A percentile compares a stretch with the other conserved stretches of the same genome.
Conservation (phyloP, 148 eudicot species). For the Dianthus caryophyllus region DNA sequence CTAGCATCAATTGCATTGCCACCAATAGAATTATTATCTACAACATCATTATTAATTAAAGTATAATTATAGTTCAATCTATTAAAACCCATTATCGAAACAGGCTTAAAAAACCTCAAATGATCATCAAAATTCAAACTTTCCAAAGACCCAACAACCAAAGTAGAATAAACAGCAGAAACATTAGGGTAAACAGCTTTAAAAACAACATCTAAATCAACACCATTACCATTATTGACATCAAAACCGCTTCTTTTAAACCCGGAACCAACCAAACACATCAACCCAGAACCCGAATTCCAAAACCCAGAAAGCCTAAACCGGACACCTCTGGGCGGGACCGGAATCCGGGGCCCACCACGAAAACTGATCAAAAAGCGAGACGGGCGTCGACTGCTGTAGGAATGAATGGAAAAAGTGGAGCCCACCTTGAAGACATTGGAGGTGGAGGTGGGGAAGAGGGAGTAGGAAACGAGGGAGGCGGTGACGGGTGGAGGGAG, state of each 20-base stretch:
- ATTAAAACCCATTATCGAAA: slow-evolving; percentile 55
- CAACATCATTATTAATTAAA: slow-evolving; percentile 36
- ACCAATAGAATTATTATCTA: not conserved
- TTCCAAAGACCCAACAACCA: slow-evolving; percentile 61
- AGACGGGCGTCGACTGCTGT: not conserved
- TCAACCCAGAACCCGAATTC: slow-evolving; percentile 47
- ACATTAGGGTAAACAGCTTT: slow-evolving; percentile 56
- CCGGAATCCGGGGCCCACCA: slow-evolving; percentile 37
- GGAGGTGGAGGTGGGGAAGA: slow-evolving; percentile 32
- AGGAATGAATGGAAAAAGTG: slow-evolving; percentile 1
- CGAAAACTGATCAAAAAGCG: slow-evolving; percentile 41
- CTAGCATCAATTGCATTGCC: slow-evolving; percentile 15
- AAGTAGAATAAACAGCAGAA: slow-evolving; percentile 41
- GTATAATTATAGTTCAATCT: slow-evolving; percentile 48
- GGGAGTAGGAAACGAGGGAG: slow-evolving; percentile 23
- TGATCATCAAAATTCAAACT: slow-evolving; percentile 31
- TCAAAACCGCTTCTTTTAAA: not conserved
- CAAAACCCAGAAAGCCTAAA: slow-evolving; percentile 59
- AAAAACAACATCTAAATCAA: slow-evolving; percentile 36
- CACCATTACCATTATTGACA: slow-evolving; percentile 17
- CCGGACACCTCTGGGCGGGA: not conserved
- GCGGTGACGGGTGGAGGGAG: slow-evolving; percentile 15
- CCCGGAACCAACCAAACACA: slow-evolving; percentile 82
- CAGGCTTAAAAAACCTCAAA: slow-evolving; percentile 28
- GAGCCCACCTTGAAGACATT: slow-evolving; percentile 37